Percentiles rank a stretch among this genome's conserved stretches.
phyloP scores from a whole-genome alignment of 2,329 filamentous ascomycete genomes.

The Teratosphaeria gauchensis region DNA sequence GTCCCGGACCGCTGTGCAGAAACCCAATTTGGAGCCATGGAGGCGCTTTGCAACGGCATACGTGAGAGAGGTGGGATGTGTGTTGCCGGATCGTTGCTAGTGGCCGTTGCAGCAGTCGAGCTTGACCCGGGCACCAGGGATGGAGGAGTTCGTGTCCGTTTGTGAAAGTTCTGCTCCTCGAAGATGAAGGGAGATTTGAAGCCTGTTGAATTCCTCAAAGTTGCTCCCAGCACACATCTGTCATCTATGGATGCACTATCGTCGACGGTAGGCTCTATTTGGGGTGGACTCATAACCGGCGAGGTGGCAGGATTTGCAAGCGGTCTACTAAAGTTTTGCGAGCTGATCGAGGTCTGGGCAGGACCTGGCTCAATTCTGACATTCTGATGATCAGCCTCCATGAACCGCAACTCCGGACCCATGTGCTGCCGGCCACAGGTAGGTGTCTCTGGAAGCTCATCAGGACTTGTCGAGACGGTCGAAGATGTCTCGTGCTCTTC shows the following conservation, averaged over 20 bases:
- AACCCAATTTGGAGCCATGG: conserved; percentile 3
- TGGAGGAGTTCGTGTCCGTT: neutral
- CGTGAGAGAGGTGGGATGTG: neutral
- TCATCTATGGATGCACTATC: no score
- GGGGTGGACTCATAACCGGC: no score
- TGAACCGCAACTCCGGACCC: neutral
- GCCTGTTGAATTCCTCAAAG: conserved; percentile 1
- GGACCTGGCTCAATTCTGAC: no score
- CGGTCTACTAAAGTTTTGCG: no score
- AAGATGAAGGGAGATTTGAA: conserved; percentile 4
- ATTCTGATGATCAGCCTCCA: neutral
- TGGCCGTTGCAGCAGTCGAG: neutral
- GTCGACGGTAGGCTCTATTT: no score
- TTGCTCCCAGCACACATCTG: neutral
- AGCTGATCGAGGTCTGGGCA: neutral
- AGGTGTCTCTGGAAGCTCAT: neutral
- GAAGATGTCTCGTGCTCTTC: neutral
- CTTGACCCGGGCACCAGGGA: neutral
- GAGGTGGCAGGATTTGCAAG: no score
- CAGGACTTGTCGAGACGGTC: neutral
- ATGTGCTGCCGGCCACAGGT: no score
- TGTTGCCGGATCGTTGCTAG: neutral
- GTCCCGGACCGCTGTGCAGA: conserved; percentile 6
- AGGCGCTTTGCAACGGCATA: conserved; percentile 1
- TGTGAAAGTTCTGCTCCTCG: neutral